Conservation (phyloP, 140 eudicot species). For the Bidens hawaiensis region DNA sequence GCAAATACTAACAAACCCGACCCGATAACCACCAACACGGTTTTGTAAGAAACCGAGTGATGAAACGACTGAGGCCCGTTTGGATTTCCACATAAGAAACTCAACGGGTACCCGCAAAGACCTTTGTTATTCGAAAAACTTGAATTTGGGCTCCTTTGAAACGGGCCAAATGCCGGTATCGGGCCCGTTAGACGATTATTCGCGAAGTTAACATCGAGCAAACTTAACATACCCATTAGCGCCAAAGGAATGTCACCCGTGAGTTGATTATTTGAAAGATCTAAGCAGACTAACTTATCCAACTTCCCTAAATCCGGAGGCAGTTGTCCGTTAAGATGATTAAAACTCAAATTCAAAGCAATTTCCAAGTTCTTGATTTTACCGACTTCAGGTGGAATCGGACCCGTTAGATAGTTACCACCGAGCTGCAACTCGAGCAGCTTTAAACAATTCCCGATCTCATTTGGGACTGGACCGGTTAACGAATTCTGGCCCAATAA, state of each 20-base stretch:
- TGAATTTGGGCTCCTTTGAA: conserved; percentile 76
- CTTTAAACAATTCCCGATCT: conserved; percentile 80
- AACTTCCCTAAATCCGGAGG: conserved; percentile 80
- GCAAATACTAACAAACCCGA: conserved; percentile 79
- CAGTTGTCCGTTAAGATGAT: conserved; percentile 72
- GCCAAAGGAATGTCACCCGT: conserved; percentile 62
- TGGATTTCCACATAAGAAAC: conserved; percentile 41
- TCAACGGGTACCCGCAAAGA: conserved; percentile 87
- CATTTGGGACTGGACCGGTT: conserved; percentile 68
- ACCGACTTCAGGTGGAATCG: conserved; percentile 81
- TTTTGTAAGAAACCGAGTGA: conserved; percentile 75
- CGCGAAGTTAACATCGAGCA: conserved; percentile 84
- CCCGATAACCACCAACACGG: conserved; percentile 76
- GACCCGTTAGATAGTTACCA: conserved; percentile 79
- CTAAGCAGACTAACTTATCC: conserved; percentile 84
- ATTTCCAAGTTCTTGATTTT: conserved; percentile 84
- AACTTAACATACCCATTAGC: conserved; percentile 79
- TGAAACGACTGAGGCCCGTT: conserved; percentile 42
- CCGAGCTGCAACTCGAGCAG: conserved; percentile 76
- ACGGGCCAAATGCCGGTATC: conserved; percentile 71
- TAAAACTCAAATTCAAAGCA: conserved; percentile 75
- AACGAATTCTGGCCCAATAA: conserved; percentile 63
- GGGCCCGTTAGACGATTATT: conserved; percentile 78
- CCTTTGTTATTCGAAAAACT: conserved; percentile 78
- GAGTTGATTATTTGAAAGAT: conserved; percentile 79